phyloP scores from a whole-genome alignment of 2,329 filamentous ascomycete species.

The Penicillium occitanis region DNA sequence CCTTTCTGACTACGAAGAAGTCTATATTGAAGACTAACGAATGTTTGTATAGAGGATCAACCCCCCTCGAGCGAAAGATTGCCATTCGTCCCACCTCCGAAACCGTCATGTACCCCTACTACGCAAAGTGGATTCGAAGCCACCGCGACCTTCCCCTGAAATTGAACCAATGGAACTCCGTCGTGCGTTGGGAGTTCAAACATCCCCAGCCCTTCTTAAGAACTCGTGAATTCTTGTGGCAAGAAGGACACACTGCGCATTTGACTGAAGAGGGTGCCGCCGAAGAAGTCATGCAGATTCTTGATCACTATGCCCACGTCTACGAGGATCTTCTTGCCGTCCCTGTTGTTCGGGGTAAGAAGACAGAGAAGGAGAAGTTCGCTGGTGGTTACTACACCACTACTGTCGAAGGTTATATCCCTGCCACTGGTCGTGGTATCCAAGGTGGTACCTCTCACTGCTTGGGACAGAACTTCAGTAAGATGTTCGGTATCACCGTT shows the following conservation, averaged over 20 bases:
- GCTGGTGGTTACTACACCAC: conserved; percentile 95
- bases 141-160: conserved; percentile 92
- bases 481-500: conserved; percentile 98
- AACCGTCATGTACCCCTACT: conserved; percentile 93
- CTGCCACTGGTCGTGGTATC: conserved; percentile 91
- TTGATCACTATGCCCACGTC: conserved; percentile 87
- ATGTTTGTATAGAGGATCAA: conserved; percentile 67
- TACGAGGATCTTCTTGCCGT: conserved; percentile 94
- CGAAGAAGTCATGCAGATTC: conserved; percentile 85
- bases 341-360: conserved; percentile 86
- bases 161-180: conserved; percentile 97
- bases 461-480: conserved; percentile 96
- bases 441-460: conserved; percentile 94
- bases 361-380: conserved; percentile 98
- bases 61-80: conserved; percentile 79
- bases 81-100: conserved; percentile 69
- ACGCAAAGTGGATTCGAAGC: conserved; percentile 93
- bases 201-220: conserved; percentile 81
- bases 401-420: conserved; percentile 95
- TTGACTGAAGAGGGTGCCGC: conserved; percentile 78
- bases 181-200: conserved; percentile 96
- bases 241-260: conserved; percentile 93
- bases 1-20: not conserved
- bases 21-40: conserved; percentile 26
- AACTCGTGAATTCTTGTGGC: conserved; percentile 95